Percentiles rank a stretch among this genome's conserved stretches.
These are phyloP conservation scores for Monilinia aucupariae DNA, from an alignment of 2,329 filamentous ascomycete genomes.

Conservation along the genomic window DNA sequence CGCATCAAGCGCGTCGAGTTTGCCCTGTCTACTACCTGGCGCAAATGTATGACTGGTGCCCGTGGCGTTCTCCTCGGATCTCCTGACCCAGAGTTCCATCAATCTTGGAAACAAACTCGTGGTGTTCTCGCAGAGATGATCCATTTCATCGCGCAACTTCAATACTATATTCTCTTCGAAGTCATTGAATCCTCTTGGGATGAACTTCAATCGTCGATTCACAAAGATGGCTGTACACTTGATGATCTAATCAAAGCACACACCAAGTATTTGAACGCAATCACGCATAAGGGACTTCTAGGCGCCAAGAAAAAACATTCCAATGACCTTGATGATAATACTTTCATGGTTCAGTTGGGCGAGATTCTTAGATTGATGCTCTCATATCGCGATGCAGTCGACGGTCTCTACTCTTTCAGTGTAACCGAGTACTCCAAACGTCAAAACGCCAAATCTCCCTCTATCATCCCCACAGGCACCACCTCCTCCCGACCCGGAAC, in stretches of 20 bases:
- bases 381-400: constrained; percentile 84
- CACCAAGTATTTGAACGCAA: constrained; percentile 81
- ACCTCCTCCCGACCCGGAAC: constrained; percentile 32
- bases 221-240: constrained; percentile 79
- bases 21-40: constrained; percentile 83
- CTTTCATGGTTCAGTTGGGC: constrained; percentile 85
- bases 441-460: constrained; percentile 52
- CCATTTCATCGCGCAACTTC: constrained; percentile 92
- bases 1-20: constrained; percentile 97
- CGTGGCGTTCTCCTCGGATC: constrained; percentile 77
- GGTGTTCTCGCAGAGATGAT: constrained; percentile 96
- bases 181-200: constrained; percentile 97
- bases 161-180: constrained; percentile 98
- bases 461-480: constrained; percentile 22
- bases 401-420: constrained; percentile 89
- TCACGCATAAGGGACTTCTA: constrained; percentile 91
- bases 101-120: constrained; percentile 85
- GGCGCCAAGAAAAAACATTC: constrained; percentile 57
- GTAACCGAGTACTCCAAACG: constrained; percentile 88
- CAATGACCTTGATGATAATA: constrained; percentile 51
- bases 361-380: constrained; percentile 94
- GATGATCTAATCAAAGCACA: constrained; percentile 94
- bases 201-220: constrained; percentile 75
- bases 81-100: constrained; percentile 60
- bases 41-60: constrained; percentile 90